Evolutionary conservation across 2,329 filamentous ascomycete genomes (phyloP), one percentile per base, ranked within the genome.

Genomic region (Exophiala oligosperma): DNA sequence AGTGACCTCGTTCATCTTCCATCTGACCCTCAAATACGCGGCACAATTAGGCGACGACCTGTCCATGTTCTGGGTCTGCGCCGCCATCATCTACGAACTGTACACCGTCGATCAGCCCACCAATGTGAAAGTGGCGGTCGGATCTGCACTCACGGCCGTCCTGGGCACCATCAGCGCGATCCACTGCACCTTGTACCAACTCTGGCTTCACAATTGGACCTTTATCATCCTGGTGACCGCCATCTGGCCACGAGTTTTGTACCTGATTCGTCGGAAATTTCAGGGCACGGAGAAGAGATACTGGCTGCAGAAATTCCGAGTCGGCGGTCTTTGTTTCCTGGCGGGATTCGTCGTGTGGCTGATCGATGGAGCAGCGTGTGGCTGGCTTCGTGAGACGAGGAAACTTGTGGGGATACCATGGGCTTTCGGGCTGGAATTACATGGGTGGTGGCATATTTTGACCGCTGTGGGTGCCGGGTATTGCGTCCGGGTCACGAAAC

Each of bases 391-490:
- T 8, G 46, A 58, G 2, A 26, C 57, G n/a, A 53, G 69, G 44
- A 54, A 37, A 8, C 24, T 28, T n/a, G 49, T 71, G 4, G 67
- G 68, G 23, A 54, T 69, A 7, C 67, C 67, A 3, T 66, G 61
- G 57, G 69, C 63, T 1, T 71, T 67, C 49, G 9, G 64, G 23
- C 58, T 71, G 14, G 69, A 72, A 47, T 62, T 72, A 38, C 69
- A 71, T 54, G 70, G 69, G 7, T 72, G 70, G 68, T 71, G 64
- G 64, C 64, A 66, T 52, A 56, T 66, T 35, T 29, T 66, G 24
- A 66, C 64, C 2, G 63, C 64, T 6, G 21, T 64, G 3, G 64
- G 63, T 35, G 64, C 64, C 35, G 64, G 59, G 11, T 60, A 66
- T 56, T 62, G 53, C 48, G 64, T 66, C 43, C 56, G 57, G 14